Evolutionary conservation across 2,329 filamentous ascomycete genomes (phyloP).

Genomic region (Colletotrichum melonis): DNA sequence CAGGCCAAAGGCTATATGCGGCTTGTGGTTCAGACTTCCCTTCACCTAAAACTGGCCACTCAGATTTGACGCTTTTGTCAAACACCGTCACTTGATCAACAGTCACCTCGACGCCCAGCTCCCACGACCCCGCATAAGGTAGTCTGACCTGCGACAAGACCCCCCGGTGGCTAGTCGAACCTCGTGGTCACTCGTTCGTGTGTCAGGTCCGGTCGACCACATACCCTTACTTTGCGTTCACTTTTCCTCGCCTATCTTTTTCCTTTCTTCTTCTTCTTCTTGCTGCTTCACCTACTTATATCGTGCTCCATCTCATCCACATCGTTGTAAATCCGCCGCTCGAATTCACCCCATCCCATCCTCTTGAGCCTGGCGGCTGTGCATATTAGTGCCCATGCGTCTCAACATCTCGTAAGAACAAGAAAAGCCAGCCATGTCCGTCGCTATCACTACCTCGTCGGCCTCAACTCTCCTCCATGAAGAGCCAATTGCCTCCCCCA

Average conservation of each 20-base stretch:
- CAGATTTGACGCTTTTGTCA: slow-evolving; percentile 24
- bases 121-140: slow-evolving; percentile 27
- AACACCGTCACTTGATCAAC: slow-evolving; percentile 32
- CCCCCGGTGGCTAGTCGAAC: slow-evolving; percentile 20
- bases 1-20: slow-evolving; percentile 28
- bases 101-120: slow-evolving; percentile 16
- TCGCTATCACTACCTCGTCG: slow-evolving; percentile 31
- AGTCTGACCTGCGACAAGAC: slow-evolving; percentile 23
- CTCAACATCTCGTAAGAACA: slow-evolving; percentile 1
- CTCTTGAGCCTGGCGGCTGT: slow-evolving; percentile 17
- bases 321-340: neutral
- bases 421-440: slow-evolving; percentile 30
- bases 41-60: slow-evolving; percentile 24
- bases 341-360: neutral
- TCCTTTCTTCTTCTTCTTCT: neutral
- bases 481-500: slow-evolving; percentile 15
- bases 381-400: slow-evolving; percentile 37
- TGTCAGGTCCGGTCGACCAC: slow-evolving; percentile 30
- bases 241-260: neutral
- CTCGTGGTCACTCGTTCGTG: slow-evolving; percentile 28
- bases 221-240: slow-evolving; percentile 3
- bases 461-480: slow-evolving; percentile 20
- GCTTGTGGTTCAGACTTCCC: slow-evolving; percentile 20
- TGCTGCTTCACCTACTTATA: neutral
- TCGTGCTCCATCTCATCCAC: slow-evolving; percentile 2